Evolutionary conservation across 805 yeast genomes (phyloP).

Genomic region (Cyberlindnera saturnus): DNA sequence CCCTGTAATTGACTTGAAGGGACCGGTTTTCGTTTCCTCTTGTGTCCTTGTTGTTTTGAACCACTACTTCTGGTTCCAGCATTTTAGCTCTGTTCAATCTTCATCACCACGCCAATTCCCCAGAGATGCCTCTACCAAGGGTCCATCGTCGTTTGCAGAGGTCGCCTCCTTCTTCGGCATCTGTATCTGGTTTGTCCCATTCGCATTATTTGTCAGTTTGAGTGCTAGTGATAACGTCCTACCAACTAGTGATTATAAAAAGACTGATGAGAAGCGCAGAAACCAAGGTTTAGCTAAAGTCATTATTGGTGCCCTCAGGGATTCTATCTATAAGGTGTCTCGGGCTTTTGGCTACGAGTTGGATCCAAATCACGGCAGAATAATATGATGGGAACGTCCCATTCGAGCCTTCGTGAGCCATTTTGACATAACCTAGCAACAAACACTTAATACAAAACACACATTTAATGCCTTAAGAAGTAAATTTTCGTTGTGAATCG

Average conservation of each 20-base stretch:
- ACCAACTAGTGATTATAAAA: slow-evolving; percentile 41
- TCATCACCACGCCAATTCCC: slow-evolving; percentile 51
- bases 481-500: no score
- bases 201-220: slow-evolving; percentile 82
- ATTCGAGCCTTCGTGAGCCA: no score
- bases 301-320: slow-evolving; percentile 48
- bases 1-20: slow-evolving; percentile 74
- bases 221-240: slow-evolving; percentile 88
- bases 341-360: slow-evolving; percentile 60
- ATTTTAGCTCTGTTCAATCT: slow-evolving; percentile 44
- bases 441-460: no score
- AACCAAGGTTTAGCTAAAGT: slow-evolving; percentile 66
- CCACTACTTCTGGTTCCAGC: slow-evolving; percentile 86
- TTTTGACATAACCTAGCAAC: no score
- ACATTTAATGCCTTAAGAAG: no score
- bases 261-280: slow-evolving; percentile 26
- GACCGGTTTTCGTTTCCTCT: slow-evolving; percentile 64
- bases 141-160: slow-evolving; percentile 74
- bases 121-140: slow-evolving; percentile 89
- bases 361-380: slow-evolving; percentile 49
- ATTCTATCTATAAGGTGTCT: slow-evolving; percentile 37
- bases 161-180: slow-evolving; percentile 94
- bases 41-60: slow-evolving; percentile 70
- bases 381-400: slow-evolving; percentile 24
- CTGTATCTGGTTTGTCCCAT: slow-evolving; percentile 91